phyloP scores from a whole-genome alignment of 768 basidiomycete species.

The Hysterangium stoloniferum region DNA sequence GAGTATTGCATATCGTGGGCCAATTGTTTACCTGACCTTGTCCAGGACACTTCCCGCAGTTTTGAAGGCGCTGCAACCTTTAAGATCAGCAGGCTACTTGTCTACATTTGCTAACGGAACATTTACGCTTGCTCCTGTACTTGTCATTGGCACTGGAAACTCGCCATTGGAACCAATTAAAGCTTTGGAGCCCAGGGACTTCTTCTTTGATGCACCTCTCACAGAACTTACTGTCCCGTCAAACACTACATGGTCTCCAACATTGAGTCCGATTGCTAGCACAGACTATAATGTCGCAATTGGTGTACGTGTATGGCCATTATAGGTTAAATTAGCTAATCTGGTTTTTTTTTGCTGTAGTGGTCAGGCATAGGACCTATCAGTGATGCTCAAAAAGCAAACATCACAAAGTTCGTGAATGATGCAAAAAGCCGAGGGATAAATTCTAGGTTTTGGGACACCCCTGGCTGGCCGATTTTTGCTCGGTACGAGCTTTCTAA shows the following conservation, averaged over 20 bases:
- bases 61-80: conserved; percentile 36
- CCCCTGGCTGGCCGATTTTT: conserved; percentile 39
- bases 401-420: conserved; percentile 32
- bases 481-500: conserved; percentile 19
- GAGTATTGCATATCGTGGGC: conserved; percentile 13
- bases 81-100: conserved; percentile 37
- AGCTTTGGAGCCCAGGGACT: conserved; percentile 37
- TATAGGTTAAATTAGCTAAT: neutral
- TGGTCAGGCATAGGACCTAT: conserved; percentile 41
- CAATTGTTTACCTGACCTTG: neutral
- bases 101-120: conserved; percentile 38
- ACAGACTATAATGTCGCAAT: conserved; percentile 38
- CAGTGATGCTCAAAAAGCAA: conserved; percentile 29
- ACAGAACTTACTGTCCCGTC: conserved; percentile 29
- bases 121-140: conserved; percentile 30
- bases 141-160: conserved; percentile 45
- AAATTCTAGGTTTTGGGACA: conserved; percentile 45
- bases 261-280: conserved; percentile 42
- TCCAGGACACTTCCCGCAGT: conserved; percentile 37
- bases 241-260: conserved; percentile 34
- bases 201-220: conserved; percentile 48
- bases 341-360: neutral
- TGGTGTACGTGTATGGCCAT: conserved; percentile 18
- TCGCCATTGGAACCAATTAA: conserved; percentile 40
- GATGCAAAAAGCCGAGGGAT: conserved; percentile 39